Evolutionary conservation across 2,329 filamentous ascomycete species (phyloP).

Genomic region (Trichoderma sp.): DNA sequence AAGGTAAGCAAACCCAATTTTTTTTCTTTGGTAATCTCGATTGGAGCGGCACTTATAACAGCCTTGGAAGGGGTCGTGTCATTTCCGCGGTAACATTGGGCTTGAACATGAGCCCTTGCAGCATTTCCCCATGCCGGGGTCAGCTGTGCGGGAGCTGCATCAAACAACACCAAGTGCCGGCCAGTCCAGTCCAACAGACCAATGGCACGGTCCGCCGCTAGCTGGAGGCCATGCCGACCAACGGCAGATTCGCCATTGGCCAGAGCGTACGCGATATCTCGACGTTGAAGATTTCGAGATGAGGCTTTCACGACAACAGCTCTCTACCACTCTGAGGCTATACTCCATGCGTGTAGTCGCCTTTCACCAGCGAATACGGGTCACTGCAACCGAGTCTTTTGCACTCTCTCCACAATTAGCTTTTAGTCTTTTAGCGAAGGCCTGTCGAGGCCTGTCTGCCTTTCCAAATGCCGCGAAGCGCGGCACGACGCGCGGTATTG

Average conservation of each 20-base stretch:
- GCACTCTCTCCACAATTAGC: not conserved
- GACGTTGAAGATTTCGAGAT: not conserved
- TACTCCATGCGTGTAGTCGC: not conserved
- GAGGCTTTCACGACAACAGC: not conserved
- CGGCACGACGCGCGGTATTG: slow-evolving; percentile 14
- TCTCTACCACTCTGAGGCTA: not conserved
- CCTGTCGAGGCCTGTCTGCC: not conserved
- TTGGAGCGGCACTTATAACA: slow-evolving; percentile 26
- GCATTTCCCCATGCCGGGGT: slow-evolving; percentile 21
- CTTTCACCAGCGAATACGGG: not conserved
- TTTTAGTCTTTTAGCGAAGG: not conserved
- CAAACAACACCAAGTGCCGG: not conserved
- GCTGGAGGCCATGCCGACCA: not conserved
- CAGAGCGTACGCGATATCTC: not conserved
- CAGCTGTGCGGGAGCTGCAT: slow-evolving; percentile 1
- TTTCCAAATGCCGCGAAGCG: slow-evolving; percentile 19
- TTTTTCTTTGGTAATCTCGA: slow-evolving; percentile 26
- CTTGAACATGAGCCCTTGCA: slow-evolving; percentile 18
- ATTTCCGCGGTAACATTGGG: slow-evolving; percentile 25
- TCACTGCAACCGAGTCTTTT: not conserved
- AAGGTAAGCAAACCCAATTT: slow-evolving; percentile 23
- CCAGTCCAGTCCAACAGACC: slow-evolving; percentile 9
- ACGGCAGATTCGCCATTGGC: not conserved
- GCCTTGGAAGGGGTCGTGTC: slow-evolving; percentile 22
- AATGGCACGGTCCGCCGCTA: slow-evolving; percentile 11